Percentiles rank a stretch among this genome's conserved stretches.
These are phyloP conservation scores for Yamadazyma paraphyllophila DNA, from an alignment of 805 yeast genomes.

Conservation along the genomic window DNA sequence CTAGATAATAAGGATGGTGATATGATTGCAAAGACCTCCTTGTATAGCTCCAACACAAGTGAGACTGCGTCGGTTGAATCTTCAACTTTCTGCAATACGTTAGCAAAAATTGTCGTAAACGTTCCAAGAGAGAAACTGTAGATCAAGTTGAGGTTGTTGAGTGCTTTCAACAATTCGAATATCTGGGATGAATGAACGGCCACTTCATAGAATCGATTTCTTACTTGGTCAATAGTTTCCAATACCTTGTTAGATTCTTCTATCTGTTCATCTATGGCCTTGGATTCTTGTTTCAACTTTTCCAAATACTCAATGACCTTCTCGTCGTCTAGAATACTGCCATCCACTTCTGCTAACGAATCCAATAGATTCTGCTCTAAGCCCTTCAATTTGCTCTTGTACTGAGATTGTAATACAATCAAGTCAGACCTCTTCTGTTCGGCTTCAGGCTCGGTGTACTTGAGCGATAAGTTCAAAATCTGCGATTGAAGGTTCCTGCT, in stretches of 20 bases:
- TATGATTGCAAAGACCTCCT: slow-evolving; percentile 43
- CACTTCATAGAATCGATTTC: slow-evolving; percentile 49
- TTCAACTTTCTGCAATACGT: background rate
- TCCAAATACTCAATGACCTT: slow-evolving; percentile 60
- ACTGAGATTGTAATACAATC: slow-evolving; percentile 56
- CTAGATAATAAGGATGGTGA: slow-evolving; percentile 45
- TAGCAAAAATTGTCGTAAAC: slow-evolving; percentile 16
- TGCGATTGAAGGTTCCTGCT: slow-evolving; percentile 62
- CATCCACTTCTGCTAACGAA: slow-evolving; percentile 54
- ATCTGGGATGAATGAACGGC: slow-evolving; percentile 55
- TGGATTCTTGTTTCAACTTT: slow-evolving; percentile 60
- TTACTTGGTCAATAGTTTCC: slow-evolving; percentile 47
- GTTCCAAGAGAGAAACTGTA: slow-evolving; percentile 57
- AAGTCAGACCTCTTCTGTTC: slow-evolving; percentile 56
- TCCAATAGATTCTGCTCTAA: slow-evolving; percentile 61
- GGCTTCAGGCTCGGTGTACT: slow-evolving; percentile 61
- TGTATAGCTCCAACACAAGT: slow-evolving; percentile 41
- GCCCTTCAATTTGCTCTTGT: slow-evolving; percentile 47
- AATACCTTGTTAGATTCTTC: slow-evolving; percentile 55
- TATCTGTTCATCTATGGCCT: slow-evolving; percentile 51
- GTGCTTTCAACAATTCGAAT: slow-evolving; percentile 43
- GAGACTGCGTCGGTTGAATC: slow-evolving; percentile 8
- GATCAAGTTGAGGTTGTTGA: slow-evolving; percentile 41
- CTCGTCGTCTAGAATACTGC: slow-evolving; percentile 68
- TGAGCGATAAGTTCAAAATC: slow-evolving; percentile 55